Percentiles rank a stretch among this genome's conserved stretches.
phyloP scores from a whole-genome alignment of 305 asterid species.

The Fraxinus ornus region DNA sequence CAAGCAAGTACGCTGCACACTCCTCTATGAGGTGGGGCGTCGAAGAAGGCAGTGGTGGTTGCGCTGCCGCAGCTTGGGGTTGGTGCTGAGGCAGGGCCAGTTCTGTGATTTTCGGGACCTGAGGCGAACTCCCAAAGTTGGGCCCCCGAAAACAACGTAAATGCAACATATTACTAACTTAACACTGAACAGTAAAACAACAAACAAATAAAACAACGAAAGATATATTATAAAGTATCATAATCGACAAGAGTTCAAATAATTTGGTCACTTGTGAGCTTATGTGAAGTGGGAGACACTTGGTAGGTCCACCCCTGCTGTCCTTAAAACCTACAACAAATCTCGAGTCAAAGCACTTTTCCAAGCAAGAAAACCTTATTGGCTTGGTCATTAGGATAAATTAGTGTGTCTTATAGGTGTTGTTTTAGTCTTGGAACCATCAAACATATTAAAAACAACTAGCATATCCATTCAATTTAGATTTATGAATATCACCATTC shows the following conservation, averaged over 20 bases:
- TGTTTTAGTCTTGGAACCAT: constrained; percentile 19
- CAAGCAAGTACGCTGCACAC: not conserved
- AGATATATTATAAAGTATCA: no score
- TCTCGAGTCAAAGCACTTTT: constrained; percentile 30
- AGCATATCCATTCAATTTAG: not conserved
- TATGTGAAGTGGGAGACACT: constrained; percentile 42
- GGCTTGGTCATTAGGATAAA: constrained; percentile 24
- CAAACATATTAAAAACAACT: constrained; percentile 1
- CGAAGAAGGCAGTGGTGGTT: not conserved
- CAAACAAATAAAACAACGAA: no score
- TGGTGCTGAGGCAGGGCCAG: constrained; percentile 26
- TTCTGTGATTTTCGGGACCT: not conserved
- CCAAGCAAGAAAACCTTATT: constrained; percentile 2
- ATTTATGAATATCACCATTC: not conserved
- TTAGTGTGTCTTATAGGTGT: not conserved
- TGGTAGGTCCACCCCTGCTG: constrained; percentile 39
- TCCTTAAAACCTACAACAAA: constrained; percentile 40
- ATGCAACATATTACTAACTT: no score
- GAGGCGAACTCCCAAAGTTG: no score
- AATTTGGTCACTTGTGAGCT: constrained; percentile 5
- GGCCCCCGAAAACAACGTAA: no score
- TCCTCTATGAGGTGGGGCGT: not conserved
- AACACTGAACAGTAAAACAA: no score
- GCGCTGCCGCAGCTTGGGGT: not conserved
- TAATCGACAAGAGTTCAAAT: not conserved